Percentiles rank a stretch among this genome's conserved stretches.
These are phyloP conservation scores for Royoungia palumana DNA, from an alignment of 768 basidiomycete species.

Conservation along the genomic window DNA sequence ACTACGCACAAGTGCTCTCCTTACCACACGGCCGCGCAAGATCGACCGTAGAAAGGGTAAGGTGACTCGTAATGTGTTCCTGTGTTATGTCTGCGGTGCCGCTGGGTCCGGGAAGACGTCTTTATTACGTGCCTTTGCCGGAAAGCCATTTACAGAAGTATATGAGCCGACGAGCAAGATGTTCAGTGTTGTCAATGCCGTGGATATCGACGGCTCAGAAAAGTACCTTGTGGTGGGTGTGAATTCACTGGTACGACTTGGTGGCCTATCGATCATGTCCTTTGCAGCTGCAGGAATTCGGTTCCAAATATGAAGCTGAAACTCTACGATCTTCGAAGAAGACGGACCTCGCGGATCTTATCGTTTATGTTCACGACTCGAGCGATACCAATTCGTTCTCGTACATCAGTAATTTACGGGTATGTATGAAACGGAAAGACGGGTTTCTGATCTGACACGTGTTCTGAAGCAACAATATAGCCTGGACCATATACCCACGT, in stretches of 20 bases:
- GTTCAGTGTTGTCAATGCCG: conserved; percentile 90
- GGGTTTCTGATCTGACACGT: conserved; percentile 13
- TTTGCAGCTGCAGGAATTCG: conserved; percentile 90
- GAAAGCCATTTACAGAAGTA: conserved; percentile 66
- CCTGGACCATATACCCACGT: conserved; percentile 88
- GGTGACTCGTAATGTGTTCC: conserved; percentile 85
- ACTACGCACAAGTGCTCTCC: conserved; percentile 77
- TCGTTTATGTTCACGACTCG: conserved; percentile 95
- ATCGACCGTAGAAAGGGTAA: conserved; percentile 84
- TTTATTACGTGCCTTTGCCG: conserved; percentile 78
- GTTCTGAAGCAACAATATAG: conserved; percentile 88
- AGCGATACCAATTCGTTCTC: conserved; percentile 99
- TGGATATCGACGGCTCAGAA: conserved; percentile 91
- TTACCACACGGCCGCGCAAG: conserved; percentile 81
- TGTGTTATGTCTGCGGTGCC: conserved; percentile 92
- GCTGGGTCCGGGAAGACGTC: conserved; percentile 95
- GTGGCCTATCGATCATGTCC: neutral
- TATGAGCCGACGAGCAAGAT: conserved; percentile 91
- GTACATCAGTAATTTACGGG: conserved; percentile 94
- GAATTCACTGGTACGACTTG: neutral
- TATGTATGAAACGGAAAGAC: conserved; percentile 36
- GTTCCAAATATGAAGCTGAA: conserved; percentile 92
- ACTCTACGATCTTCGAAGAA: conserved; percentile 86
- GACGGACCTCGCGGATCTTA: conserved; percentile 88
- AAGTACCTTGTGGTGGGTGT: conserved; percentile 90